Percentiles rank a stretch among this genome's conserved stretches.
Conservation (phyloP, 2,329 filamentous ascomycete species). For the Aspergillus sergii region DNA sequence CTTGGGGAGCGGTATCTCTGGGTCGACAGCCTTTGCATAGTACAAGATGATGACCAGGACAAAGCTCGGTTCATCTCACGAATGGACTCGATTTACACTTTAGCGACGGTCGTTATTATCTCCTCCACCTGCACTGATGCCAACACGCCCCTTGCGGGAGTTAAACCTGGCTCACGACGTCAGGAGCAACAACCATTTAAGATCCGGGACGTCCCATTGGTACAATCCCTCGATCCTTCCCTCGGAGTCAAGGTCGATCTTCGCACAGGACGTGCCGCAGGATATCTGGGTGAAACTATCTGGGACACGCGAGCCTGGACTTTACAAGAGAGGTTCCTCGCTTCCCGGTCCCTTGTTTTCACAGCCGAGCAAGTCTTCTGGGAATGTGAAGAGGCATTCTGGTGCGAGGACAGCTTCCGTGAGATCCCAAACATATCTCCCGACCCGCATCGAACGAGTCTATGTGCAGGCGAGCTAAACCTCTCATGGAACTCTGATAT, state of each 20-base stretch:
- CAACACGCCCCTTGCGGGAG: neutral
- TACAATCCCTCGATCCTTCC: neutral
- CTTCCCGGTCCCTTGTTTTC: neutral
- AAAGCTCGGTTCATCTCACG: neutral
- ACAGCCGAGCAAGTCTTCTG: neutral
- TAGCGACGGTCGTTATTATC: neutral
- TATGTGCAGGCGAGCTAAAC: neutral
- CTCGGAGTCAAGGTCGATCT: neutral
- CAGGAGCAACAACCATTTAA: neutral
- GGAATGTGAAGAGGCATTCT: neutral
- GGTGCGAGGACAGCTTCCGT: slow-evolving; percentile 1
- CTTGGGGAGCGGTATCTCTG: slow-evolving; percentile 1
- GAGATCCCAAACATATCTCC: neutral
- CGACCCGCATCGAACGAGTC: neutral
- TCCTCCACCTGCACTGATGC: neutral
- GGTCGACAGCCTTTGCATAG: neutral
- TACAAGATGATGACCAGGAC: neutral
- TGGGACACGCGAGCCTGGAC: slow-evolving; percentile 5
- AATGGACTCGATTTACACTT: slow-evolving; percentile 1
- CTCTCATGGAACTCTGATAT: neutral
- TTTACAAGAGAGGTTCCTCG: neutral
- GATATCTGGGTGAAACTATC: neutral
- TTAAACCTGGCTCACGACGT: neutral
- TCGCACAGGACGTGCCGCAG: neutral
- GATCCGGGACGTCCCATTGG: neutral